These are phyloP conservation scores for Entrophospora sp. DNA, from an alignment of 192 early-diverging fungal genomes.

Conservation along the genomic window DNA sequence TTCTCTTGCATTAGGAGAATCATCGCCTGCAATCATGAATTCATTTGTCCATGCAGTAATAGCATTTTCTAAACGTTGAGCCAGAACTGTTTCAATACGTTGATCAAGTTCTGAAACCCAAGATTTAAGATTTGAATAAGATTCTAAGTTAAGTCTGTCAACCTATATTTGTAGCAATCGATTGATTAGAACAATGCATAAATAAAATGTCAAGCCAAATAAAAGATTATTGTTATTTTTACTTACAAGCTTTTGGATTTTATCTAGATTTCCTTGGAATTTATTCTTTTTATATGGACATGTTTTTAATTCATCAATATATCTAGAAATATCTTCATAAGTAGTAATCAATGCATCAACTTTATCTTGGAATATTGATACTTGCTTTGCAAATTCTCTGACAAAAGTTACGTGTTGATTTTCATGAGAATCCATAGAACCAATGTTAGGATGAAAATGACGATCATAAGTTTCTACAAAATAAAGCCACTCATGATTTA, in stretches of 20 bases:
- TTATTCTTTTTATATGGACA: constrained; percentile 64
- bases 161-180: too few relatives aligned
- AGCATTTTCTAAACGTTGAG: constrained; percentile 64
- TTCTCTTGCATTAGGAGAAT: constrained; percentile 31
- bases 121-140: constrained; percentile 84
- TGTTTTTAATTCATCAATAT: constrained; percentile 74
- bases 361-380: constrained; percentile 93
- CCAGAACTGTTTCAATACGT: constrained; percentile 68
- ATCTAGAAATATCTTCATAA: constrained; percentile 71
- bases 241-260: constrained; percentile 75
- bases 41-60: constrained; percentile 65
- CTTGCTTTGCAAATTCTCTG: constrained; percentile 81
- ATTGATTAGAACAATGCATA: too few relatives aligned
- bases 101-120: constrained; percentile 82
- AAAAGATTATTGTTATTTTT: too few relatives aligned
- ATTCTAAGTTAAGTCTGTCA: constrained; percentile 87
- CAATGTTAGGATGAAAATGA: constrained; percentile 24
- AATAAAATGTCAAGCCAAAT: too few relatives aligned
- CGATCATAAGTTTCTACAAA: constrained; percentile 73
- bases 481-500: constrained; percentile 86
- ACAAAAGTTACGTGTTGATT: constrained; percentile 90
- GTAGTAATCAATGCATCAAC: constrained; percentile 72
- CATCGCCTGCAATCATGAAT: constrained; percentile 50
- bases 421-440: constrained; percentile 54
- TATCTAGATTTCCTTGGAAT: constrained; percentile 62